These are phyloP conservation scores for Trichoderma pleuroti DNA, from an alignment of 2,329 filamentous ascomycete genomes.

Conservation along the genomic window DNA sequence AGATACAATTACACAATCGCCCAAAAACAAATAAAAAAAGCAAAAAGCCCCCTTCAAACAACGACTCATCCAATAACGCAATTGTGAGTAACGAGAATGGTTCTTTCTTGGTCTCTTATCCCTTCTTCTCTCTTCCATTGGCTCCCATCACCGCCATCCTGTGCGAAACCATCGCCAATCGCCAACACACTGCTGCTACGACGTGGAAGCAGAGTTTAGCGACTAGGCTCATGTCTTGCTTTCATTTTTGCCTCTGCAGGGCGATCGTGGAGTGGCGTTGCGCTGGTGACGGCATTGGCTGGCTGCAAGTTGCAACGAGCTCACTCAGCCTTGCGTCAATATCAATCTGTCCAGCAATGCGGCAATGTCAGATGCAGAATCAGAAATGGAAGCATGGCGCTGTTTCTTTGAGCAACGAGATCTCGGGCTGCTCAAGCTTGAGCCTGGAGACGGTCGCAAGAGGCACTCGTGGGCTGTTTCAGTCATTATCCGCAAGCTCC, in stretches of 20 bases:
- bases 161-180: neutral
- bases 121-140: neutral
- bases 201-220: neutral
- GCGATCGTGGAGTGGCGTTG: neutral
- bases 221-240: neutral
- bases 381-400: neutral
- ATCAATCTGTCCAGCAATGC: neutral
- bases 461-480: neutral
- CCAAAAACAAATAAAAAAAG: neutral
- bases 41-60: neutral
- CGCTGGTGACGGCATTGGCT: neutral
- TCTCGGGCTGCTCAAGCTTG: neutral
- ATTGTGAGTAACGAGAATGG: conserved; percentile 7
- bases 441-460: neutral
- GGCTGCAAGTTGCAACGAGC: neutral
- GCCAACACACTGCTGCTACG: neutral
- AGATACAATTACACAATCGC: neutral
- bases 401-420: neutral
- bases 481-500: neutral
- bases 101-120: neutral
- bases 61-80: neutral
- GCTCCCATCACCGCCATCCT: neutral
- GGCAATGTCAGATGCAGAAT: neutral
- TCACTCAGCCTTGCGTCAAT: neutral
- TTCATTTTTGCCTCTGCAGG: neutral